Percentiles rank a stretch among this genome's conserved stretches.
Conservation (phyloP, 2,329 filamentous ascomycete species). For the Emmonsiellopsis sp. region DNA sequence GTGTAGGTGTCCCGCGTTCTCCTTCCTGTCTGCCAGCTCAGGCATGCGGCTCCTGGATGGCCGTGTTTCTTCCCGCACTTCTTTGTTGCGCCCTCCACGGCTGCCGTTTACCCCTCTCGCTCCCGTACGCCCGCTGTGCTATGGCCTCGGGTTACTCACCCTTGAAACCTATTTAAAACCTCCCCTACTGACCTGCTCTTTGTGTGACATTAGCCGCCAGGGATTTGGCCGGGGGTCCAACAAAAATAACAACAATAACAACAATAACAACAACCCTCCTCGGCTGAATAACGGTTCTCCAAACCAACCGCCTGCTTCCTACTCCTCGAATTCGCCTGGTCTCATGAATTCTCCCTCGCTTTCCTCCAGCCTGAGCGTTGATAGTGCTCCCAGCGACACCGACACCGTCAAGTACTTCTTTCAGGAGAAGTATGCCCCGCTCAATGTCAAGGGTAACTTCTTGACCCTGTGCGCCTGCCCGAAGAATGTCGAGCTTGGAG, state of each 20-base stretch:
- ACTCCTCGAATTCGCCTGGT: constrained; percentile 15
- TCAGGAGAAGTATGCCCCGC: constrained; percentile 52
- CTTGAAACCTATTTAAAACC: constrained; percentile 15
- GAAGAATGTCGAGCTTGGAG: constrained; percentile 84
- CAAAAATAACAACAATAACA: constrained; percentile 28
- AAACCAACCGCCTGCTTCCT: constrained; percentile 20
- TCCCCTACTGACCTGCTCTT: constrained; percentile 16
- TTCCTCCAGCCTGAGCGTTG: constrained; percentile 26
- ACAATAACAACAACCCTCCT: constrained; percentile 27
- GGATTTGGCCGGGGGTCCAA: constrained; percentile 40
- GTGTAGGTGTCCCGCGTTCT: constrained; percentile 31
- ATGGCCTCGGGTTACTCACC: background rate
- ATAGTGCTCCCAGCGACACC: constrained; percentile 28
- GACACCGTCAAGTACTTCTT: constrained; percentile 42
- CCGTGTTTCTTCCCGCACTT: constrained; percentile 9
- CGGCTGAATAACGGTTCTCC: constrained; percentile 30
- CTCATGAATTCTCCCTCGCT: constrained; percentile 31
- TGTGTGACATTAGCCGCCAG: constrained; percentile 30
- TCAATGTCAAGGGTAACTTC: constrained; percentile 96
- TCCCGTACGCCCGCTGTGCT: background rate
- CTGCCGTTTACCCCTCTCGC: constrained; percentile 1
- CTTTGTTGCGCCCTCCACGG: constrained; percentile 1
- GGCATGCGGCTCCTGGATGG: constrained; percentile 11
- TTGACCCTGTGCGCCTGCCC: constrained; percentile 90
- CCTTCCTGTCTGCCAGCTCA: constrained; percentile 17